phyloP scores from a whole-genome alignment of 305 asterid species.

The Fraxinus dipetala region DNA sequence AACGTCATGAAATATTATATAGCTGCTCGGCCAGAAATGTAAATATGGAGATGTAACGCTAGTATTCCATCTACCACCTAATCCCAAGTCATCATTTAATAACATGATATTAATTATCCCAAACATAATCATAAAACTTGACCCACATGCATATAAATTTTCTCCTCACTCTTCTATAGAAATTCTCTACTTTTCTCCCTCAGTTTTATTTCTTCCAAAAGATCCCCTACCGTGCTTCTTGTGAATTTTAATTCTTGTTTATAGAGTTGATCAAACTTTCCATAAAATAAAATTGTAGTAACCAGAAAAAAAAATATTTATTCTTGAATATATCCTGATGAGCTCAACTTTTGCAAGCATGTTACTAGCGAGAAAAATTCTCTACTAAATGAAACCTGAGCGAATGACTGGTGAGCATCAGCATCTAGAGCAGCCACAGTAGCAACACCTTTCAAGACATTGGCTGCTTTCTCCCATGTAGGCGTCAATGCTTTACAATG shows the following conservation, averaged over 20 bases:
- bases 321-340: neutral
- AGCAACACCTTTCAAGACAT: constrained; percentile 79
- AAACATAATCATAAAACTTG: neutral
- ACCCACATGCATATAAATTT: neutral
- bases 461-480: constrained; percentile 86
- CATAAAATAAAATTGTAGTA: neutral
- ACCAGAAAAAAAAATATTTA: neutral
- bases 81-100: neutral
- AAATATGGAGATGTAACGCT: neutral
- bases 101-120: neutral
- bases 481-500: constrained; percentile 91
- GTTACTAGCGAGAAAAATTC: neutral
- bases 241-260: neutral
- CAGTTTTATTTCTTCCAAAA: neutral
- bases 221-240: neutral
- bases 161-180: neutral
- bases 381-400: constrained; percentile 55
- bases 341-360: constrained; percentile 12
- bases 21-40: constrained; percentile 3
- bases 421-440: constrained; percentile 95
- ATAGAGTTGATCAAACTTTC: neutral
- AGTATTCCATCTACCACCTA: neutral
- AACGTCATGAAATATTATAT: neutral
- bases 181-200: neutral
- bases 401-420: constrained; percentile 83